Conservation (phyloP, 371 early-diverging fungal genomes). For the Rhizopus sp. region DNA sequence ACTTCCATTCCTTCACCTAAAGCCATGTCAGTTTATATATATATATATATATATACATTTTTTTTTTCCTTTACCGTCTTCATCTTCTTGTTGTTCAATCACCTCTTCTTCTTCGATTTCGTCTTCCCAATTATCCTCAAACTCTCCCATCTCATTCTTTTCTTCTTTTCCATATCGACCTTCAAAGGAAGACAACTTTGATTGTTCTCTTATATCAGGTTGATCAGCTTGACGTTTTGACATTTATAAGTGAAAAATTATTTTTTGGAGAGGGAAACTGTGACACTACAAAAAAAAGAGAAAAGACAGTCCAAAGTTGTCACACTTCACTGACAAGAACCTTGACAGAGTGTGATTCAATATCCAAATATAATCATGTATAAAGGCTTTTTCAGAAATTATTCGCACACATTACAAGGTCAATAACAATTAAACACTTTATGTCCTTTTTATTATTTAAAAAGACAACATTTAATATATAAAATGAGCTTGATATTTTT, state of each 20-base stretch:
- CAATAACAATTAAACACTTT: no score
- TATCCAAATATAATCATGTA: no score
- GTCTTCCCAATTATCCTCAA: conserved; percentile 96
- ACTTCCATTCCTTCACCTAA: conserved; percentile 51
- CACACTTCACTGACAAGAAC: no score
- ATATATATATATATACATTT: not conserved
- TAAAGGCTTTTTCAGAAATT: no score
- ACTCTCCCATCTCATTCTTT: conserved; percentile 90
- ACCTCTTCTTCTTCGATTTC: conserved; percentile 82
- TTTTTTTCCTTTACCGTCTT: conserved; percentile 49
- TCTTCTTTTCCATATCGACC: conserved; percentile 34
- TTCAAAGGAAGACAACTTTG: conserved; percentile 42
- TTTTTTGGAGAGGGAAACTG: conserved; percentile 6
- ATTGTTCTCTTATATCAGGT: conserved; percentile 50
- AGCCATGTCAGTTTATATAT: not conserved
- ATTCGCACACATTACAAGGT: no score
- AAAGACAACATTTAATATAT: no score
- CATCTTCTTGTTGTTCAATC: conserved; percentile 48
- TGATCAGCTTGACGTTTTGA: conserved; percentile 65
- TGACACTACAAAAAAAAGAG: conserved; percentile 8
- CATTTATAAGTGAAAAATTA: conserved; percentile 29
- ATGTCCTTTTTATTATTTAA: no score
- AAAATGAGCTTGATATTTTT: no score
- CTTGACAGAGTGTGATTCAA: no score
- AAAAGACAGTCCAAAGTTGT: conserved; percentile 1